Percentiles rank a stretch among this genome's conserved stretches.
Conservation (phyloP, 352 stramenopile species). For the Globisporangium spiculum region DNA sequence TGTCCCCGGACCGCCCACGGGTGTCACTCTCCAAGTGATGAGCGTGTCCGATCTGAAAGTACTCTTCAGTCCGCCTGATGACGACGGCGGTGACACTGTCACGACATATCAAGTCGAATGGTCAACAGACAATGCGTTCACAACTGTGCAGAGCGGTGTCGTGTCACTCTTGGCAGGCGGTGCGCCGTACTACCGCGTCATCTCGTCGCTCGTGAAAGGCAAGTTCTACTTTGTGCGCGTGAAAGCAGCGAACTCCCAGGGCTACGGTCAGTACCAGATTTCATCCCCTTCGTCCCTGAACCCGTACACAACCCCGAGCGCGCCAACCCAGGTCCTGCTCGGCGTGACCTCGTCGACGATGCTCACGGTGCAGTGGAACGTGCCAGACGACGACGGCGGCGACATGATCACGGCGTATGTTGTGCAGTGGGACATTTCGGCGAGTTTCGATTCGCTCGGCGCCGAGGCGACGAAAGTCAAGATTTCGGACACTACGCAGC, state of each 20-base stretch:
- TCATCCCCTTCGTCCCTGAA: slow-evolving; percentile 89
- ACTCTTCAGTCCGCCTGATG: slow-evolving; percentile 84
- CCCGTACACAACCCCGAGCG: slow-evolving; percentile 87
- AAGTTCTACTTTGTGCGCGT: slow-evolving; percentile 75
- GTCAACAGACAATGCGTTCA: slow-evolving; percentile 75
- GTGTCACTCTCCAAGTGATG: slow-evolving; percentile 65
- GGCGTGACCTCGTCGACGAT: slow-evolving; percentile 84
- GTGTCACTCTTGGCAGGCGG: slow-evolving; percentile 57
- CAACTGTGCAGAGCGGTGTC: slow-evolving; percentile 29
- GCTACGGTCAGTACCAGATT: slow-evolving; percentile 74
- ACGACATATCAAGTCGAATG: slow-evolving; percentile 93
- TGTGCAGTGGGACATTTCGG: slow-evolving; percentile 91
- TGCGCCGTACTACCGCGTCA: slow-evolving; percentile 54
- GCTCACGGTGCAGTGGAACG: slow-evolving; percentile 88
- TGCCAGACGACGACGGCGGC: slow-evolving; percentile 86
- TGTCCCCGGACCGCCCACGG: slow-evolving; percentile 63
- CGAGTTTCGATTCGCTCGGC: slow-evolving; percentile 84
- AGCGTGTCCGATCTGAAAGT: slow-evolving; percentile 87
- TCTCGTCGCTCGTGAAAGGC: slow-evolving; percentile 61
- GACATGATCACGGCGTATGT: slow-evolving; percentile 87
- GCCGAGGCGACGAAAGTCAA: slow-evolving; percentile 56
- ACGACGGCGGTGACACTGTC: slow-evolving; percentile 85
- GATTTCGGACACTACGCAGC: slow-evolving; percentile 56
- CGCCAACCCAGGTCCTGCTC: slow-evolving; percentile 81
- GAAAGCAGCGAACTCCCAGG: slow-evolving; percentile 66